Evolutionary conservation across 345 rosid species (phyloP), one percentile per base, ranked within the genome.

Genomic region (Psidium guajava): DNA sequence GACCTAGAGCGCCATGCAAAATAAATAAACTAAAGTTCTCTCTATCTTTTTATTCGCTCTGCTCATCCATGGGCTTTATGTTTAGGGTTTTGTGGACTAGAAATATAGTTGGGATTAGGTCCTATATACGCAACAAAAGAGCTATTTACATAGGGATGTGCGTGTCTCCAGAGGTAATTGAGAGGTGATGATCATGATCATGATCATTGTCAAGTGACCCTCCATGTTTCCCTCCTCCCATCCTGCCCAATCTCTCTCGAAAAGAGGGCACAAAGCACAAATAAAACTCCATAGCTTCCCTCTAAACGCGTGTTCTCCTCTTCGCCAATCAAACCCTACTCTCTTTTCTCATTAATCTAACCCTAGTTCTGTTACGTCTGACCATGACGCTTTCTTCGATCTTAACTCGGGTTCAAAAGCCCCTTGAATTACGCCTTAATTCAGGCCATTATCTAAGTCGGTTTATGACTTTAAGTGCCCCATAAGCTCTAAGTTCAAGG

Each of bases 341-440:
- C 77, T 18, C 47, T 8, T 20, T 69, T 18, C 20, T 18, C 12
- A 69, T 36, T 36, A 69, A 69, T 69, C 47, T 69, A 69, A 32
- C 44, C 47, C 77, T 32, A 69, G 44, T 69, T 69, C 32, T 32
- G 47, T 36, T 32, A 18, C 44, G 24, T 8, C 44, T 69, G 77
- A 32, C 77, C 47, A 21, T 14, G 56, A 82, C 83, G 75, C 21
- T 83, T 56, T 13, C 51, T 83, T 22, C 51, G 51, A 57, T 56
- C 56, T 51, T 49, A 9, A 32, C 64, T 56, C 57, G 21, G 51
- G 32, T 85, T 47, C 73, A 80, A 85, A 57, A 56, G 49, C 24
- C 83, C 84, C 84, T 27, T 85, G 83, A 85, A 81, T 80, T 56
- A 12, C 86, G 83, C 86, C 86, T 80, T 85, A 73, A 55, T 80